Evolutionary conservation across 2,329 filamentous ascomycete species (phyloP).

Genomic region (Sphaerostilbella broomeana): DNA sequence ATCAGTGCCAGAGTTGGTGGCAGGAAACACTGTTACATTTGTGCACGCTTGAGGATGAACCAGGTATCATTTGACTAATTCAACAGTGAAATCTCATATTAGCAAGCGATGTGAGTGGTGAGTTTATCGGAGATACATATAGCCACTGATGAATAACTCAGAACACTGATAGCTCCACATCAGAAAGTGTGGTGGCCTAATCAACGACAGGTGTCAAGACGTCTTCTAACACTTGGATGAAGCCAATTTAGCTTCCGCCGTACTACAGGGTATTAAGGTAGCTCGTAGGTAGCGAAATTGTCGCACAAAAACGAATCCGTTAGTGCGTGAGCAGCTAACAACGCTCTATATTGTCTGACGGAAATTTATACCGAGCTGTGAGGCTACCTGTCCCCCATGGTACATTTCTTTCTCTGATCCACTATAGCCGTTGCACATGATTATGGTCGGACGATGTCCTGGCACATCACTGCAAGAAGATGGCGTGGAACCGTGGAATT

Average conservation of each 20-base stretch:
- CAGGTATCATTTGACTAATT: no score
- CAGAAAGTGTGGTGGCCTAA: conserved; percentile 26
- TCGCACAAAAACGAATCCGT: conserved; percentile 31
- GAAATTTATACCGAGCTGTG: no score
- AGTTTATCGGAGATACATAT: no score
- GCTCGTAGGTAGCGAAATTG: conserved; percentile 39
- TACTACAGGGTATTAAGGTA: conserved; percentile 37
- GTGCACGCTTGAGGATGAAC: no score
- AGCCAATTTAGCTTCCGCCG: conserved; percentile 37
- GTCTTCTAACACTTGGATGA: conserved; percentile 38
- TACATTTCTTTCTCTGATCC: conserved; percentile 36
- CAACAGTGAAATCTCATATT: no score
- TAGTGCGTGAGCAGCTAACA: conserved; percentile 25
- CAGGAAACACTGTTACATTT: no score
- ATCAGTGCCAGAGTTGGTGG: no score
- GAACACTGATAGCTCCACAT: no score
- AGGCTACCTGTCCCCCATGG: no score
- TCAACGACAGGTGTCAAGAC: conserved; percentile 36
- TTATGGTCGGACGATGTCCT: conserved; percentile 27
- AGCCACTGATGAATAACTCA: no score
- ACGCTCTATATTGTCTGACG: no score
- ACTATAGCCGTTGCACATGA: conserved; percentile 37
- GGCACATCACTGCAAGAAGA: conserved; percentile 24
- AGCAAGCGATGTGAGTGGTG: no score
- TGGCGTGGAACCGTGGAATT: conserved; percentile 29